Evolutionary conservation across 2,329 filamentous ascomycete genomes (phyloP), one percentile per base, ranked within the genome.

Genomic region (Myrmaecium sp.): DNA sequence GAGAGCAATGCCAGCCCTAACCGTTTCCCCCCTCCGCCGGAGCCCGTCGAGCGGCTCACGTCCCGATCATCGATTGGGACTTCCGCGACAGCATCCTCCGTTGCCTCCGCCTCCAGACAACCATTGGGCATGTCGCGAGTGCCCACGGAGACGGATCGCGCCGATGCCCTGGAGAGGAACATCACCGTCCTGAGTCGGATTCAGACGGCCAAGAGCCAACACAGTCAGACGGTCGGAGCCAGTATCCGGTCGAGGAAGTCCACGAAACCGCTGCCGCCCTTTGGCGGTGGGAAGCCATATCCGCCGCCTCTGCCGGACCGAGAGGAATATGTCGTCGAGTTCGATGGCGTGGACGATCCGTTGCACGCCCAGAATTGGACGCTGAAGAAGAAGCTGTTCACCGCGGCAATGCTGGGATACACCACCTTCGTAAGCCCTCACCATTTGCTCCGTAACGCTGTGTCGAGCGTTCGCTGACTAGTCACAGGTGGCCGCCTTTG

Each of bases 321-420:
- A 38, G 78, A 84, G 40, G 70, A 79, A 36, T 86, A 84, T 43
- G 76, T 83, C 0, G 78, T 84, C 22, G 78, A 66, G 21, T 93
- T 92, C 43, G 75, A 84, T 38, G 83, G 82, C 0, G 74, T 71
- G 1, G 64, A 83, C 36, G 83, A 93, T 42, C 82, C 82, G 3
- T 44, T 84, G 33, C 82, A 92, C 50, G 76, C 81, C 1, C 78
- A 86, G 54, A 93, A 93, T 47, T 93, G 83, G 83, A 64, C 77
- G 0, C 43, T 78, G 28, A 67, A 57, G 44, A 84, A 72, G 58
- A 93, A 92, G 70, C 26, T 82, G 20, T 39, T 66, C 4, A 79
- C 74, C 0, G 68, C 71, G 12, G 61, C 62, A 21, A 73, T 82
- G 40, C 57, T 84, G 21, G 77, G 72, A 10, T 83, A 72, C 41